Percentiles rank a stretch among this genome's conserved stretches.
Conservation (phyloP, 164 flowering plant genomes). For the Dillenia suffruticosa region DNA sequence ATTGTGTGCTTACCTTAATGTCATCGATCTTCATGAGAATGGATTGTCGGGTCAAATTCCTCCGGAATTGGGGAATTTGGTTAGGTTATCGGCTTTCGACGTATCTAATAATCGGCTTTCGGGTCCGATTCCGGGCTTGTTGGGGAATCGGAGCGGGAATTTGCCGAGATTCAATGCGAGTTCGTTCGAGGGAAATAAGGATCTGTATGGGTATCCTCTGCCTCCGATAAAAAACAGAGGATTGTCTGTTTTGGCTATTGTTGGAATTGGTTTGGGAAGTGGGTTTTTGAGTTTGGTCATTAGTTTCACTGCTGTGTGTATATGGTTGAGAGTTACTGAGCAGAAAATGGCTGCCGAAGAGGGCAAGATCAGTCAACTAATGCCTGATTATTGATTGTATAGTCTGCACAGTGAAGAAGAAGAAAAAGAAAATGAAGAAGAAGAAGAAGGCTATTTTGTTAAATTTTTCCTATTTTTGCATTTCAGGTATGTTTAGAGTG, state of each 20-base stretch:
- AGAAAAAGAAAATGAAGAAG: constrained; percentile 18
- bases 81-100: constrained; percentile 69
- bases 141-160: constrained; percentile 64
- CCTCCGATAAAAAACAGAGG: constrained; percentile 45
- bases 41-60: constrained; percentile 70
- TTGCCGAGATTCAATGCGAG: constrained; percentile 66
- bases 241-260: constrained; percentile 71
- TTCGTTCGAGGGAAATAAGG: constrained; percentile 75
- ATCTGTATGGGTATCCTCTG: constrained; percentile 84
- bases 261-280: constrained; percentile 91
- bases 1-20: constrained; percentile 77
- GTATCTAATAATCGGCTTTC: constrained; percentile 67
- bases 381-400: constrained; percentile 73
- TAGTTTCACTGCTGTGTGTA: constrained; percentile 85
- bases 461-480: too few species aligned
- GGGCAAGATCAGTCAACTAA: constrained; percentile 69
- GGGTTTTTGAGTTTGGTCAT: constrained; percentile 78
- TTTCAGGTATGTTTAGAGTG: too few species aligned
- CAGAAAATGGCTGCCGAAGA: constrained; percentile 54
- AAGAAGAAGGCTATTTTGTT: constrained; percentile 22
- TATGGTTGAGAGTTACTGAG: constrained; percentile 85
- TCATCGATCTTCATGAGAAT: constrained; percentile 82
- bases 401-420: constrained; percentile 10
- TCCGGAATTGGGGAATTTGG: constrained; percentile 58
- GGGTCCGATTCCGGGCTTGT: constrained; percentile 56